Base-by-base conservation (phyloP, 768 basidiomycete species). In the Leccinum pellstonianum region DNA sequence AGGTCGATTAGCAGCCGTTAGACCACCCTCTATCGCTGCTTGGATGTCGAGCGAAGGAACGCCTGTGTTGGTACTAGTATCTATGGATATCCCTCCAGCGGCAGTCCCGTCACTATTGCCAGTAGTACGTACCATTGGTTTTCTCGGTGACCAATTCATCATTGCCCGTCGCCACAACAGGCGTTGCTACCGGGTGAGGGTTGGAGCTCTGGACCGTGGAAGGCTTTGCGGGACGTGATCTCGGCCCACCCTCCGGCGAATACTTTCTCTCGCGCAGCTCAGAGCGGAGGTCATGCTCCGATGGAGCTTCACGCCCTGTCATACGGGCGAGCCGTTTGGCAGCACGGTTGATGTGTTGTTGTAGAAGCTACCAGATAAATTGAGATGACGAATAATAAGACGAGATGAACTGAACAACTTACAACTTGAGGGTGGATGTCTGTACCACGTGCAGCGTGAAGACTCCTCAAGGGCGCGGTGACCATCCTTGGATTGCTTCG, bases 261-360 rank as follows among this genome's bases (percentile, higher is more conserved):
- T 72, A 73, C 58, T 81, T 57, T 46, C 81, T 79, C 62, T 78
- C 76, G 57, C 75, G 67, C 46, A 86, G 68, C 59, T 77, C 79
- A 8, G 64, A 74, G 41, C 76, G 72, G 54, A 90, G 79, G 15
- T 79, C 76, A 25, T 76, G 75, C 14, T 75, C 75, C 21, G 81
- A 77, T 6, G 86, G 86, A 8, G 68, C 79, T 21, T 75, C 74
- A 41, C 81, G 82, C 14, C 87, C 84, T 4, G 83, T 83, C 85
- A 91, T 88, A 52, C 81, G 84, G 8, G 89, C 87, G 54, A 85
- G 79, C 55, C 90, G 87, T 58, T 78, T 80, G 56, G 82, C 74
- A 55, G 81, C 79, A 53, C 83, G 85, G 72, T 90, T 91, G 62
- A 88, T 81, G 66, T 86, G 80, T 72, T 87, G 90, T 71, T 91